A percentile compares a stretch with the other conserved stretches of the same genome.
Evolutionary conservation across 2,329 filamentous ascomycete genomes (phyloP).

Genomic region (Apiospora rasikravindrae): DNA sequence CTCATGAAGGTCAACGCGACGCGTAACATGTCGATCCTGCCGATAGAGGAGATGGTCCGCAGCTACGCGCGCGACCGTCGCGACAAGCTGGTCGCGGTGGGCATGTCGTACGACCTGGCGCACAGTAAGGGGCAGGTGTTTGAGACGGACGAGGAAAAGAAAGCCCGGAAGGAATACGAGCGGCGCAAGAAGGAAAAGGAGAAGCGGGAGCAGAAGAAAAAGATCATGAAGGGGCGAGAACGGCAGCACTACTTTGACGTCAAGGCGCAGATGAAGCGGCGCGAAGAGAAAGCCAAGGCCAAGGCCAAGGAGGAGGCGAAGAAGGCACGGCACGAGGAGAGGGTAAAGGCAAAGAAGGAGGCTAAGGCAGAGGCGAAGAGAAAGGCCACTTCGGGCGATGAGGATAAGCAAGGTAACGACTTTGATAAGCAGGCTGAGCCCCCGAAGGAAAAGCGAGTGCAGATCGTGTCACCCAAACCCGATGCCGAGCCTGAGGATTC

Average conservation of each 20-base stretch:
- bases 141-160: slow-evolving; percentile 55
- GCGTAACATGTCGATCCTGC: slow-evolving; percentile 54
- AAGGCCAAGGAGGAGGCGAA: slow-evolving; percentile 40
- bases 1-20: slow-evolving; percentile 76
- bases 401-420: background rate
- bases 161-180: slow-evolving; percentile 50
- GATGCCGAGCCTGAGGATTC: slow-evolving; percentile 22
- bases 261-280: slow-evolving; percentile 49
- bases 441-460: slow-evolving; percentile 41
- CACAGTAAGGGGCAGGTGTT: slow-evolving; percentile 66
- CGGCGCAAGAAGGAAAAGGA: slow-evolving; percentile 48
- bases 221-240: slow-evolving; percentile 43
- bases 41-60: slow-evolving; percentile 71
- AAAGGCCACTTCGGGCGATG: background rate
- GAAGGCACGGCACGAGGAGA: slow-evolving; percentile 32
- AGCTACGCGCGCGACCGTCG: slow-evolving; percentile 64
- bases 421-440: background rate
- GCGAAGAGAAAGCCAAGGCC: slow-evolving; percentile 43
- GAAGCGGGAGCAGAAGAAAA: slow-evolving; percentile 43
- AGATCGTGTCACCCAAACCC: slow-evolving; percentile 33
- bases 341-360: slow-evolving; percentile 29
- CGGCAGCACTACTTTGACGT: slow-evolving; percentile 37
- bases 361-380: slow-evolving; percentile 19
- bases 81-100: slow-evolving; percentile 76
- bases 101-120: slow-evolving; percentile 72